Evolutionary conservation across 163 green algal genomes (phyloP).

Genomic region (Chlorella variabilis): DNA sequence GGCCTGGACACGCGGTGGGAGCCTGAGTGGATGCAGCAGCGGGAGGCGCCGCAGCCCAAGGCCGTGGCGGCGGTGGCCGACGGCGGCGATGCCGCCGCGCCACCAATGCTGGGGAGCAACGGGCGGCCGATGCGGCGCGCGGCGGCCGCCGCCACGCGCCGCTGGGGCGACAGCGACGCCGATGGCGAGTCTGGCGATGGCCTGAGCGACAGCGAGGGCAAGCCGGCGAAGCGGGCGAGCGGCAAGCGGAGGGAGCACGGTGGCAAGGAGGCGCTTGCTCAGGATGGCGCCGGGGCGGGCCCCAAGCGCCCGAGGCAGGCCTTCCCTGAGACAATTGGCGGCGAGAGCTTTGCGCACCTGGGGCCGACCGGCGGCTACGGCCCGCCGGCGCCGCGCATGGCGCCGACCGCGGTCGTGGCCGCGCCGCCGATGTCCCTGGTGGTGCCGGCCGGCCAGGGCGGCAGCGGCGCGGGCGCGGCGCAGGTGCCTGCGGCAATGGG

Average conservation of each 20-base stretch:
- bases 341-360: too few relatives aligned
- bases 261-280: not conserved
- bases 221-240: too few relatives aligned
- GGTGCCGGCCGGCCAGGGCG: too few relatives aligned
- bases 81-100: not conserved
- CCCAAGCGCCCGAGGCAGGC: not conserved
- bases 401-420: too few relatives aligned
- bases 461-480: too few relatives aligned
- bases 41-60: not conserved
- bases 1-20: slow-evolving; percentile 10
- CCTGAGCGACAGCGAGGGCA: not conserved
- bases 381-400: too few relatives aligned
- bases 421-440: too few relatives aligned
- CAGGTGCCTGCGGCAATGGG: too few relatives aligned
- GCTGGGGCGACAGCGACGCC: not conserved
- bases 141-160: not conserved
- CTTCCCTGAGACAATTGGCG: too few relatives aligned
- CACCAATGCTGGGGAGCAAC: not conserved
- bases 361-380: too few relatives aligned
- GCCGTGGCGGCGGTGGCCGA: not conserved
- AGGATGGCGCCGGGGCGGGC: not conserved
- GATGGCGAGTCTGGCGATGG: not conserved
- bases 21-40: not conserved
- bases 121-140: not conserved
- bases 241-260: too few relatives aligned